These are phyloP conservation scores for Colletotrichum sp. DNA, from an alignment of 2,329 filamentous ascomycete species.

Conservation along the genomic window DNA sequence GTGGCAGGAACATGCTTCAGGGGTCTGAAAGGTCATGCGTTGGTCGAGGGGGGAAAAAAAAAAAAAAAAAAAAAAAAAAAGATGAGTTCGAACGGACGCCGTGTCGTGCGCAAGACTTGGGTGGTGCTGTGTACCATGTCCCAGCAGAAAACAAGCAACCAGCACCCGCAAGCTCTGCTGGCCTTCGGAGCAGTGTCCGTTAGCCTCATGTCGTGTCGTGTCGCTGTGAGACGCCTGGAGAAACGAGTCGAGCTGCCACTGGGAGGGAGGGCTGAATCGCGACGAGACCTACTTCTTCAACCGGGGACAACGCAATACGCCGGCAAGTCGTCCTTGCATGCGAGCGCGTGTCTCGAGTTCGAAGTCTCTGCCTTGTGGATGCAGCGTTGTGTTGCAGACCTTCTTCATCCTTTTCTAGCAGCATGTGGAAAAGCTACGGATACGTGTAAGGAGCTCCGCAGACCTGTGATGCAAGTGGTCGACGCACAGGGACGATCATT, in stretches of 20 bases:
- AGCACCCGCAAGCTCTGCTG: background rate
- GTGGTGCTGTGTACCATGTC: background rate
- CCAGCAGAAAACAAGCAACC: background rate
- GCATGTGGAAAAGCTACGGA: background rate
- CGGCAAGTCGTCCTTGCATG: background rate
- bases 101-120: background rate
- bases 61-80: background rate
- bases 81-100: background rate
- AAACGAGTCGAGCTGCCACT: background rate
- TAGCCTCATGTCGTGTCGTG: background rate
- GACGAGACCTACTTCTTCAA: background rate
- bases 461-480: background rate
- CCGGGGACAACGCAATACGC: background rate
- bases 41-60: background rate
- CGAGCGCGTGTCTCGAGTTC: background rate
- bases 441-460: background rate
- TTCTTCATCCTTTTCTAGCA: background rate
- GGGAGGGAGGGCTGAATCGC: background rate
- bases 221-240: background rate
- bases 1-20: constrained; percentile 7
- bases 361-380: background rate
- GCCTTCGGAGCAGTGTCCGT: constrained; percentile 15
- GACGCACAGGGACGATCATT: background rate
- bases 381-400: background rate
- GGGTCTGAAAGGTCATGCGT: constrained; percentile 12